These are phyloP conservation scores for Parachaetomium inaequale DNA, from an alignment of 495 filamentous ascomycete species.

Conservation along the genomic window DNA sequence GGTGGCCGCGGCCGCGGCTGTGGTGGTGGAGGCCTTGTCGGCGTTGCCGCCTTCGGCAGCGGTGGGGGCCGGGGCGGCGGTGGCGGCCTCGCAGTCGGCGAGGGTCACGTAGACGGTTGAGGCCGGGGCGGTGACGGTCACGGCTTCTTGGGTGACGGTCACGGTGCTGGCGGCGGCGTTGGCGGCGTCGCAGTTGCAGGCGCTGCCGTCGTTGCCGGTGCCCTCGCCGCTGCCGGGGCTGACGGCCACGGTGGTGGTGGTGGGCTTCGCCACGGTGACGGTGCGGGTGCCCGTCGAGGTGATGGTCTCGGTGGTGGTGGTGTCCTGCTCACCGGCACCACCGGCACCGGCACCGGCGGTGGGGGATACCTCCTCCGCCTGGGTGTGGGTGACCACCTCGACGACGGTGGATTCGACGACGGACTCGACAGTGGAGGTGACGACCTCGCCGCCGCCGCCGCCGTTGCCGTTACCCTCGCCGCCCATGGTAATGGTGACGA, in stretches of 20 bases:
- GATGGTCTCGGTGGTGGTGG: slow-evolving; percentile 34
- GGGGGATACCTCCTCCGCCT: slow-evolving; percentile 9
- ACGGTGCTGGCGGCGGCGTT: slow-evolving; percentile 1
- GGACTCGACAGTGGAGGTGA: slow-evolving; percentile 40
- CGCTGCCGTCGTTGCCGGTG: slow-evolving; percentile 6
- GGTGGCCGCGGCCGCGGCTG: not conserved
- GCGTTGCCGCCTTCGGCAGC: slow-evolving; percentile 8
- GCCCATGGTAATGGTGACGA: slow-evolving; percentile 41
- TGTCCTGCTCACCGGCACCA: slow-evolving; percentile 20
- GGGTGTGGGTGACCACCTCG: slow-evolving; percentile 24
- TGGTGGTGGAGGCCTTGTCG: not conserved
- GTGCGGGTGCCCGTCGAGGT: slow-evolving; percentile 43
- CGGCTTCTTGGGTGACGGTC: slow-evolving; percentile 22
- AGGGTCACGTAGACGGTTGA: slow-evolving; percentile 46
- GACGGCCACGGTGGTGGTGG: slow-evolving; percentile 13
- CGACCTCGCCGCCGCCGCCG: slow-evolving; percentile 26
- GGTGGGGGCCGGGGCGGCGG: slow-evolving; percentile 7
- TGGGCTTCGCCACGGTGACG: slow-evolving; percentile 33
- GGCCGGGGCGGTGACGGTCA: slow-evolving; percentile 24
- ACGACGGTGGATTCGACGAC: slow-evolving; percentile 29
- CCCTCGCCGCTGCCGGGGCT: slow-evolving; percentile 8
- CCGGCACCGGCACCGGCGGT: not conserved
- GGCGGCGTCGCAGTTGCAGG: slow-evolving; percentile 15
- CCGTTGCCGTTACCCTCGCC: slow-evolving; percentile 28
- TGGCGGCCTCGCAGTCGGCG: not conserved